Base-by-base conservation (phyloP, 345 rosid species). In the Litchi chinensis region DNA sequence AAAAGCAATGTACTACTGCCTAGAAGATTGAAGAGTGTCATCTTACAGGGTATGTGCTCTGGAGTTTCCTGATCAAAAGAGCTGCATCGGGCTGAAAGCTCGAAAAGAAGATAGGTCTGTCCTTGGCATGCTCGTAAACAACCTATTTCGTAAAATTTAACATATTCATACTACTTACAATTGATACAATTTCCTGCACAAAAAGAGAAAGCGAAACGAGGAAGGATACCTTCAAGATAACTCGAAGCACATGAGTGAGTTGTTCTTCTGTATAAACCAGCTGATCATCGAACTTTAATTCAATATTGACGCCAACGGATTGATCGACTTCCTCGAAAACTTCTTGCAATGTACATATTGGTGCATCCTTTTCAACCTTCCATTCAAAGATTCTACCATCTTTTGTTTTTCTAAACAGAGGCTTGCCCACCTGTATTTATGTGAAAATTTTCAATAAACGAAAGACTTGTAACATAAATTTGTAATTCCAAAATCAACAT, bases 71-170 rank as follows among this genome's bases (percentile, higher is more conserved):
- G 19, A 91, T 79, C 16, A 92, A 84, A 62, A 64, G 68, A 40
- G 87, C 91, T 2, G 88, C 94, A 68, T 90, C 97, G 16, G 97
- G 97, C 37, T 92, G 93, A 79, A 92, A 92, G 79, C 91, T 90
- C 4, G 94, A 92, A 82, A 92, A 88, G 19, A 88, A 71, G 57
- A 91, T 70, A 0, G 86, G 81, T 41, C 94, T 86, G 26, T 76
- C 85, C 56, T 79, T 70, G 0, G 85, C 88, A 66, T 85, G 79
- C 24, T 86, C 82, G 75, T 76, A 79, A 52, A 90, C 90, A 19
- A 89, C 92, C 93, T 92, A 60, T 0, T 64, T 66, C 73, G 60
- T 59, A 40, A 37, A 28, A 74, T 73, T 39, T 44, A 43, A 11
- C 37, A 62, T 7, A 56, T 41, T 52, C 6, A 60, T 32, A 59